phyloP scores from a whole-genome alignment of 331 rosid genomes.

The Cydonia oblonga region DNA sequence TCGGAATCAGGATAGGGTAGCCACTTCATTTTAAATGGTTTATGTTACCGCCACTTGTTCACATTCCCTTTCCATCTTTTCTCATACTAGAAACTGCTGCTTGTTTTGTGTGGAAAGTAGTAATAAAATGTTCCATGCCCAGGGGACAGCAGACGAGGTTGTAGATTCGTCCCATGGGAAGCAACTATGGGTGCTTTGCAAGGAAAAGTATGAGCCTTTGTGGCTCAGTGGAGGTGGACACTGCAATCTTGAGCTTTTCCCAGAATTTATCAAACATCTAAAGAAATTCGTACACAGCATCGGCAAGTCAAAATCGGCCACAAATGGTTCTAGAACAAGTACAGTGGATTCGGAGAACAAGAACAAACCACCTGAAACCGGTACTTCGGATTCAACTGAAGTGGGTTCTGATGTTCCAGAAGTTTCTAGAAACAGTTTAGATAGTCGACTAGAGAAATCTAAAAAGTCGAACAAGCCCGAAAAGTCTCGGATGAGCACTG shows the following conservation, averaged over 20 bases:
- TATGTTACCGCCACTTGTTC: background rate
- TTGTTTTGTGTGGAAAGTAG: background rate
- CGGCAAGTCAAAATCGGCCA: slow-evolving; percentile 60
- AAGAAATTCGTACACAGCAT: slow-evolving; percentile 86
- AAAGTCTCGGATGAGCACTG: slow-evolving; percentile 93
- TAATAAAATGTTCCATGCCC: slow-evolving; percentile 7
- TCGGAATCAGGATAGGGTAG: background rate
- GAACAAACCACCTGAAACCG: slow-evolving; percentile 47
- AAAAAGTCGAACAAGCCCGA: slow-evolving; percentile 65
- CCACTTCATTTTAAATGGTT: background rate
- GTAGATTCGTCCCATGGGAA: too few species aligned
- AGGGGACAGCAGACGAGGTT: slow-evolving; percentile 43
- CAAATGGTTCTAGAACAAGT: slow-evolving; percentile 39
- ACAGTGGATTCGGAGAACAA: slow-evolving; percentile 34
- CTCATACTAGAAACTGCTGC: background rate
- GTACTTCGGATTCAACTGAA: slow-evolving; percentile 42
- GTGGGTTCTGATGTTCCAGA: slow-evolving; percentile 53
- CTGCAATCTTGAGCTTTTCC: slow-evolving; percentile 85
- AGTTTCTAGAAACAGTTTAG: slow-evolving; percentile 95
- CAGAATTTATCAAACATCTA: slow-evolving; percentile 81
- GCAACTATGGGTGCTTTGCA: slow-evolving; percentile 15
- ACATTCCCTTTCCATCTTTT: background rate
- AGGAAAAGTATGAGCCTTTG: slow-evolving; percentile 78
- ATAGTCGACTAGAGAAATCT: slow-evolving; percentile 82
- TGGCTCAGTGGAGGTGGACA: slow-evolving; percentile 97